Evolutionary conservation across 768 basidiomycete species (phyloP), one percentile per base, ranked within the genome.

Genomic region (Rhodosporidiobolus odoratus): DNA sequence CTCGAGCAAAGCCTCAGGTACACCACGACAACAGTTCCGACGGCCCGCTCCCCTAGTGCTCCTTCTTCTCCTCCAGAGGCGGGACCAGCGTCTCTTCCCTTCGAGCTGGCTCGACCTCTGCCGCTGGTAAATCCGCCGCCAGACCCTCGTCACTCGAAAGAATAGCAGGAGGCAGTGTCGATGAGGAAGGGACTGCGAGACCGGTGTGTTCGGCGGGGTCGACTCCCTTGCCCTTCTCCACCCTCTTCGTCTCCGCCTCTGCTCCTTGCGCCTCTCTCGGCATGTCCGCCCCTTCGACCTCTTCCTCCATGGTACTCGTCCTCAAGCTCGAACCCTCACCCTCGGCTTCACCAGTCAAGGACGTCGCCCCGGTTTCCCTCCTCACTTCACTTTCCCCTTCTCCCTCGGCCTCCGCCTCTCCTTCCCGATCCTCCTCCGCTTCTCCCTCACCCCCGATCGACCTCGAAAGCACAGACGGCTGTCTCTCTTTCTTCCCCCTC

Each of bases 401-500:
- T 53, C 27, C 54, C 32, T 35, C 52, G 23, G 13, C 54, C 32
- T 56, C 54, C 9, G 10, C 54, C 34, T 34, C n/a, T n/a, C n/a
- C n/a, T n/a, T n/a, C n/a, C n/a, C n/a, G n/a, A n/a, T n/a, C n/a
- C n/a, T n/a, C n/a, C n/a, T n/a, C n/a, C n/a, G n/a, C n/a, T n/a
- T n/a, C n/a, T n/a, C n/a, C 32, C 32, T 17, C 32, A 9, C 34
- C 54, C 32, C 16, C 34, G 5, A 25, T 35, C 32, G 34, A 19
- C 5, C 34, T 30, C 5, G 32, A 34, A 7, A 56, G n/a, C 9
- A 56, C 19, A 23, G 32, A 34, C 34, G 32, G 16, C 54, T 56
- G 54, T 21, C 54, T 8, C 54, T 56, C 43, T 27, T 69, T 62
- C 38, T 25, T 38, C 45, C 48, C 45, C 48, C 54, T 30, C 48